A percentile compares a stretch with the other conserved stretches of the same genome.
phyloP scores from a whole-genome alignment of 805 yeast genomes.

The Saccharomyces kudriavzevii region DNA sequence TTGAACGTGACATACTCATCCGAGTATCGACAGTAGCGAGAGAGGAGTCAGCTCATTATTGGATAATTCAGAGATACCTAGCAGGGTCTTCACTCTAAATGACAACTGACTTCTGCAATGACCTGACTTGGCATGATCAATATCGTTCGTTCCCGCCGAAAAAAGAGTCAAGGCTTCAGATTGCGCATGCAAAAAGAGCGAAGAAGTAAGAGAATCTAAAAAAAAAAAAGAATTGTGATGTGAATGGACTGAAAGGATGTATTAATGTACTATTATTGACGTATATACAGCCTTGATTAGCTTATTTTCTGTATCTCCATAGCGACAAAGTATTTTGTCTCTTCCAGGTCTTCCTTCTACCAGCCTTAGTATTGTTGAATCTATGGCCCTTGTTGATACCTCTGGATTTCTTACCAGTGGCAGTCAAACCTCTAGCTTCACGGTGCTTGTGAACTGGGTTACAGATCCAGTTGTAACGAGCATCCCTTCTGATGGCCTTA shows the following conservation, averaged over 20 bases:
- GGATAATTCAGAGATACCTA: not conserved
- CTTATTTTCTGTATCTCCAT: constrained; percentile 94
- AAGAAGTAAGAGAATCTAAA: not conserved
- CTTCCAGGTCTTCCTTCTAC: constrained; percentile 99
- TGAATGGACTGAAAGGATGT: not conserved
- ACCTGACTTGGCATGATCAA: not conserved
- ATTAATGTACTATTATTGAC: not conserved
- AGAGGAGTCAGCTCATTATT: not conserved
- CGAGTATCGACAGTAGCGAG: not conserved
- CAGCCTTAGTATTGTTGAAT: constrained; percentile 94
- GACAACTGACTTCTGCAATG: not conserved
- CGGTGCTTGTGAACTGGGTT: constrained; percentile 99
- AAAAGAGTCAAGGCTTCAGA: not conserved
- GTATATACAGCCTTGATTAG: constrained; percentile 42
- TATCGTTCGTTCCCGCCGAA: not conserved
- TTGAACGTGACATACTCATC: not conserved
- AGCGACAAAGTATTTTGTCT: constrained; percentile 92
- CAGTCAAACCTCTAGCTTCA: constrained; percentile 95
- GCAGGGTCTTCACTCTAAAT: not conserved
- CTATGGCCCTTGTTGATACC: constrained; percentile 99
- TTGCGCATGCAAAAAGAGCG: not conserved
- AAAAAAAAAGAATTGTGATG: not conserved
- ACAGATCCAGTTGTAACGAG: constrained; percentile 97
- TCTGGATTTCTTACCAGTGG: constrained; percentile 96
- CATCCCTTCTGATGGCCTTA: constrained; percentile 95